Evolutionary conservation across 2,329 filamentous ascomycete species (phyloP), one percentile per base, ranked within the genome.

Genomic region (Fusarium albidum): DNA sequence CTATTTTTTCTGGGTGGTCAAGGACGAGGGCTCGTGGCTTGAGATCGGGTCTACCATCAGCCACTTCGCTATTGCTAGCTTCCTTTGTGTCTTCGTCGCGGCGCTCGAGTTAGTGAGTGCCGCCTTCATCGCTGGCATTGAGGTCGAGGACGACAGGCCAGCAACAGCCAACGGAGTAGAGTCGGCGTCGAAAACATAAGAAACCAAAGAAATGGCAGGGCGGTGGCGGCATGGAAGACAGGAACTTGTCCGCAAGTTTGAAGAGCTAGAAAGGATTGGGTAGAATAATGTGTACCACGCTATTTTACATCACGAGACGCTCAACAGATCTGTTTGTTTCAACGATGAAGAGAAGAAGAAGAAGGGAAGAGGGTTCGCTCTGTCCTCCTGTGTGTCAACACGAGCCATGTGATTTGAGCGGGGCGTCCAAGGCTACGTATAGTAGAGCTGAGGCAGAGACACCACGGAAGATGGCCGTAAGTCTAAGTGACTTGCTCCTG

Each of bases 11-110:
- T 99, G 91, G 86, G 91, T 96, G 66, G 95, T 99, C 38, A 90
- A 90, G 68, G 95, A 99, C 65, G 95, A 99, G 71, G 95, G 95
- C 0, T 95, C 90, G 17, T 99, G 95, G 95, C 77, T 99, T 54
- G 95, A 99, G 71, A 99, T 99, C 70, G 95, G 95, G 27, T 96
- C 92, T 25, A 97, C 92, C 4, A 99, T 99, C 63, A 96, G 86
- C 68, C 93, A 98, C 72, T 99, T 98, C 73, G 86, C 87, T 56
- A 98, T 99, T 75, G 94, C 92, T 14, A 97, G 92, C 73, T 73
- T 91, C 64, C 70, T 98, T 37, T 95, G 92, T 64, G 87, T 96
- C 9, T 99, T 99, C 76, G 92, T 99, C 35, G 91, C 92, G 0
- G 86, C 83, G 12, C 76, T 99, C 38, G 95, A 99, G 76, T 87